phyloP scores from a whole-genome alignment of 208 protist genomes.

The Trypanosoma mega region DNA sequence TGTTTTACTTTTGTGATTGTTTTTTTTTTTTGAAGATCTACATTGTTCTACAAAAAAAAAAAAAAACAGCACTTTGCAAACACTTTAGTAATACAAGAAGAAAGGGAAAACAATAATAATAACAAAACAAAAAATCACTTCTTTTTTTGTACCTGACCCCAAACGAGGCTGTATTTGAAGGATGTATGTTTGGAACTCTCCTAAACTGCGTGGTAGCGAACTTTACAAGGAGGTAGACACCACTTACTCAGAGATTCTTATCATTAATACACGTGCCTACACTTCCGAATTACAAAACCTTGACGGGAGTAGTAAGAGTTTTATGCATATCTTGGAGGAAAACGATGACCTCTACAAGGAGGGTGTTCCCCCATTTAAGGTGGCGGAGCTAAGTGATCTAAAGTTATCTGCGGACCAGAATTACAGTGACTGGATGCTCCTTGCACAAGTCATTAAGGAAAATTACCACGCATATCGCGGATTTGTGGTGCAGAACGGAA shows the following conservation, averaged over 20 bases:
- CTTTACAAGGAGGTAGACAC: conserved; percentile 31
- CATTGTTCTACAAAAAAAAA: background rate
- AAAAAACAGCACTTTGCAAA: background rate
- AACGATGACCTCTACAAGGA: conserved; percentile 65
- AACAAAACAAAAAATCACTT: conserved; percentile 19
- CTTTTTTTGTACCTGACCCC: background rate
- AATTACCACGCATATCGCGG: conserved; percentile 93
- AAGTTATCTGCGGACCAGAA: conserved; percentile 70
- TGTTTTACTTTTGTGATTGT: conserved; percentile 5
- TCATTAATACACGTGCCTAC: conserved; percentile 69
- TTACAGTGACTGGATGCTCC: conserved; percentile 61
- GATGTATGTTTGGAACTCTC: conserved; percentile 3
- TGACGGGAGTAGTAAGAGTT: conserved; percentile 12
- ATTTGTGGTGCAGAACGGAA: conserved; percentile 97
- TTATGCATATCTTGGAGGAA: conserved; percentile 40
- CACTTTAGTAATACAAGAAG: no score
- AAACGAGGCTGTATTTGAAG: conserved; percentile 9
- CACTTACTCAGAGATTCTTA: conserved; percentile 37
- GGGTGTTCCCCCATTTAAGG: conserved; percentile 58
- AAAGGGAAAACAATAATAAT: no score
- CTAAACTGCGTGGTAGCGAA: conserved; percentile 5
- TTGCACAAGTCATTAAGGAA: conserved; percentile 66
- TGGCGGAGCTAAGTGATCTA: conserved; percentile 45
- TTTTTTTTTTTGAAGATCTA: background rate
- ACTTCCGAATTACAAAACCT: conserved; percentile 19